phyloP scores from a whole-genome alignment of 2,329 filamentous ascomycete genomes.

The Thelonectria rubi region DNA sequence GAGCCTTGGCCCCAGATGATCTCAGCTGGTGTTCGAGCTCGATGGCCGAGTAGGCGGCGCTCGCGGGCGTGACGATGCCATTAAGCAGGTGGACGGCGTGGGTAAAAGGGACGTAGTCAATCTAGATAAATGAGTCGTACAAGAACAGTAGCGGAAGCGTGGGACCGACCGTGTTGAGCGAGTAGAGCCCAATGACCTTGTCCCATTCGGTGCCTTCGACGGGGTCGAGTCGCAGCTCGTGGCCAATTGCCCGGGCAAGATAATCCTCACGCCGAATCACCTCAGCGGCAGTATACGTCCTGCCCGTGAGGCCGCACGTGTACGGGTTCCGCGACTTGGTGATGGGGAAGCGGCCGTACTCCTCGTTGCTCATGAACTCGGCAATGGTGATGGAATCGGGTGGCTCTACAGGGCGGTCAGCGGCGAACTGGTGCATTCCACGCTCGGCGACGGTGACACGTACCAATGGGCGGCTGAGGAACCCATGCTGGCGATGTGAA shows the following conservation, averaged over 20 bases:
- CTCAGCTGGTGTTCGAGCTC: conserved; percentile 78
- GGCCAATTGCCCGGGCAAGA: conserved; percentile 74
- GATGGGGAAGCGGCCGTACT: conserved; percentile 58
- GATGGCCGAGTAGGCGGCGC: conserved; percentile 73
- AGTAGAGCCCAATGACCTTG: conserved; percentile 79
- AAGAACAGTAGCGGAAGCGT: neutral
- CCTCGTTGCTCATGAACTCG: conserved; percentile 77
- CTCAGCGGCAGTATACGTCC: conserved; percentile 69
- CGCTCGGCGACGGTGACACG: conserved; percentile 32
- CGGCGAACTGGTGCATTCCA: neutral
- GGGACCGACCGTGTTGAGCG: conserved; percentile 75
- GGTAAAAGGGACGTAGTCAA: conserved; percentile 79
- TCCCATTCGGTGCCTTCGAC: conserved; percentile 81
- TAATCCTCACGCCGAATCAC: conserved; percentile 72
- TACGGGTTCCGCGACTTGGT: conserved; percentile 74
- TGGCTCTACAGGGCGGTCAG: conserved; percentile 51
- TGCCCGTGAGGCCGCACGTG: conserved; percentile 78
- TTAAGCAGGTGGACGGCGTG: conserved; percentile 79
- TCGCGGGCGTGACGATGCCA: conserved; percentile 77
- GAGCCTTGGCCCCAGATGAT: conserved; percentile 71
- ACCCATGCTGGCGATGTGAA: conserved; percentile 71
- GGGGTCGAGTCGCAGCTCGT: conserved; percentile 74
- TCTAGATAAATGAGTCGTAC: conserved; percentile 52
- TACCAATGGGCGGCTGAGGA: conserved; percentile 62
- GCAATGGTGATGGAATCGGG: conserved; percentile 78